Percentiles rank a stretch among this genome's conserved stretches.
These are phyloP conservation scores for Claviceps cyperi DNA, from an alignment of 2,329 filamentous ascomycete genomes.

Conservation along the genomic window DNA sequence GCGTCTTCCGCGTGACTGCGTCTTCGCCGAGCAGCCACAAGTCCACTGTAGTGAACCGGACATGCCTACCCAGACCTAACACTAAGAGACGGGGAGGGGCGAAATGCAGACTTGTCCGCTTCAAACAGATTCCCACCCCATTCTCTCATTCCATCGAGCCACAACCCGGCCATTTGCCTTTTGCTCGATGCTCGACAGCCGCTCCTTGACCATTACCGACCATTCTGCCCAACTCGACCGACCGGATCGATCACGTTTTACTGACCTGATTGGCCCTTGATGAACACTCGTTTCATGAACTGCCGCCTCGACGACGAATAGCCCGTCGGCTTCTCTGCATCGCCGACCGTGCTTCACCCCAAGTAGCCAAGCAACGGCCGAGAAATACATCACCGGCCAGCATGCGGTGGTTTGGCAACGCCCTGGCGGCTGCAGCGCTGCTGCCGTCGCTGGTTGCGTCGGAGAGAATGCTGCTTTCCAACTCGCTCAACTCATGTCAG, in stretches of 20 bases:
- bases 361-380: background rate
- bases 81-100: no score
- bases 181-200: background rate
- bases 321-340: no score
- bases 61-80: no score
- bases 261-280: background rate
- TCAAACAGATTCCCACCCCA: background rate
- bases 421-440: constrained; percentile 2
- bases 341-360: background rate
- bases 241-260: background rate
- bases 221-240: background rate
- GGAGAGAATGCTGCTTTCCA: constrained; percentile 23
- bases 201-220: background rate
- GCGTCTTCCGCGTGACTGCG: no score
- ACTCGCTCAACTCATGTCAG: constrained; percentile 67
- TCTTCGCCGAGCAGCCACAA: no score
- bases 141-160: background rate
- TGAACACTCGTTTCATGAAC: no score
- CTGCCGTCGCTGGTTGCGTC: constrained; percentile 4
- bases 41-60: no score
- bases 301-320: no score
- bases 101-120: background rate
- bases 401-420: constrained; percentile 2
- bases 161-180: background rate
- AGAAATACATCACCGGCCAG: background rate